Percentiles rank a stretch among this genome's conserved stretches.
Conservation (phyloP, 2,329 filamentous ascomycete genomes). For the Trichoderma breve region DNA sequence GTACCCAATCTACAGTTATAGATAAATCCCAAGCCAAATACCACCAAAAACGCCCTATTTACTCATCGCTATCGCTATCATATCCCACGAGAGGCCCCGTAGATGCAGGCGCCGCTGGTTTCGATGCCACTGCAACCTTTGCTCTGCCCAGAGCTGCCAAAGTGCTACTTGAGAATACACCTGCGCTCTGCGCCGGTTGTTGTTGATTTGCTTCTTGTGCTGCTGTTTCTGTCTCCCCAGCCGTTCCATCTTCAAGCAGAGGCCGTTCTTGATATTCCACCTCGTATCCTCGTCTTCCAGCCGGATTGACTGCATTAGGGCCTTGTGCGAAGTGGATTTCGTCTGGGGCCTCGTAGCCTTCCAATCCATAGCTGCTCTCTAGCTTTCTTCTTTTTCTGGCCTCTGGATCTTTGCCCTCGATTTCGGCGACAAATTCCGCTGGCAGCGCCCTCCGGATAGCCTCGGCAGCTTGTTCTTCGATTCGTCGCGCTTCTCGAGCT, state of each 20-base stretch:
- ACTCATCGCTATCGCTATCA: conserved; percentile 80
- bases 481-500: conserved; percentile 79
- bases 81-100: conserved; percentile 81
- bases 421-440: conserved; percentile 85
- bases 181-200: conserved; percentile 42
- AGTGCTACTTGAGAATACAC: conserved; percentile 80
- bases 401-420: conserved; percentile 87
- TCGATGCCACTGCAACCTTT: conserved; percentile 53
- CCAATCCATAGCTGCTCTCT: conserved; percentile 82
- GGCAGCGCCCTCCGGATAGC: conserved; percentile 86
- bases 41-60: conserved; percentile 34
- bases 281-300: conserved; percentile 58
- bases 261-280: conserved; percentile 60
- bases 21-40: conserved; percentile 14
- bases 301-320: conserved; percentile 62
- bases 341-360: conserved; percentile 92
- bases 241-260: conserved; percentile 58
- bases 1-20: conserved; percentile 26
- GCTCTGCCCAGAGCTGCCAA: conserved; percentile 70
- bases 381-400: conserved; percentile 85
- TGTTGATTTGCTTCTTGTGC: conserved; percentile 37
- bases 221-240: conserved; percentile 37
- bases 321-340: conserved; percentile 89
- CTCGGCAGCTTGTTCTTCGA: conserved; percentile 96
- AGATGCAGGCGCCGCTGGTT: conserved; percentile 50